Conservation (phyloP, 495 filamentous ascomycete species). For the Trypethelium eluteriae region DNA sequence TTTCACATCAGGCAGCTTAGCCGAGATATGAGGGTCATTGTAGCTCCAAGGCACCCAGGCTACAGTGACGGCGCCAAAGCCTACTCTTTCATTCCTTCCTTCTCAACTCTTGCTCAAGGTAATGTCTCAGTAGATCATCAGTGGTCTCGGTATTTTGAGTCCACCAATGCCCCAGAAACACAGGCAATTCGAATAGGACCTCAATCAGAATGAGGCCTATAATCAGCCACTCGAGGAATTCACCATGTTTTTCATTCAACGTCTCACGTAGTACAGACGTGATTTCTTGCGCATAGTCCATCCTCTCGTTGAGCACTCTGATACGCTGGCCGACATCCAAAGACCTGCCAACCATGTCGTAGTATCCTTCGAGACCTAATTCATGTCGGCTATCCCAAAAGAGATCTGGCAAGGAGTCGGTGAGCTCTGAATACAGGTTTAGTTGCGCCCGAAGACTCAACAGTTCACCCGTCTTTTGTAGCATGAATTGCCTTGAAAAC, state of each 20-base stretch:
- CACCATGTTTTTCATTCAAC: conserved; percentile 80
- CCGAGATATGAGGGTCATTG: too few species aligned
- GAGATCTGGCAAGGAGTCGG: conserved; percentile 87
- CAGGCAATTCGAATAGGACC: conserved; percentile 61
- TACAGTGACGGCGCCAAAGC: not conserved
- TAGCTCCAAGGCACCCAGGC: too few species aligned
- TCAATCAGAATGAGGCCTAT: conserved; percentile 90
- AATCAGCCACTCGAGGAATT: conserved; percentile 92
- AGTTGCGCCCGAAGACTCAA: conserved; percentile 82
- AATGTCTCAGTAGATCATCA: conserved; percentile 19
- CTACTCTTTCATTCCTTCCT: not conserved
- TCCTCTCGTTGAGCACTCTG: conserved; percentile 86
- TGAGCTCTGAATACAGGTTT: conserved; percentile 95
- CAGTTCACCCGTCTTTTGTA: conserved; percentile 91
- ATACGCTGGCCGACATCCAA: conserved; percentile 91
- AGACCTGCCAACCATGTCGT: conserved; percentile 82
- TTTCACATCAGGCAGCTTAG: too few species aligned
- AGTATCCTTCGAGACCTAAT: conserved; percentile 77
- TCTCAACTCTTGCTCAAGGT: conserved; percentile 20
- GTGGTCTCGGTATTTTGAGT: conserved; percentile 33
- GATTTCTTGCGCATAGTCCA: conserved; percentile 96
- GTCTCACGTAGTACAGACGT: conserved; percentile 80
- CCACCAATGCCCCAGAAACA: conserved; percentile 52
- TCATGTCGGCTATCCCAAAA: conserved; percentile 94
- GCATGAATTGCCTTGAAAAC: conserved; percentile 68